phyloP scores from a whole-genome alignment of 371 early-diverging fungal genomes.

The Mucor irregularis region DNA sequence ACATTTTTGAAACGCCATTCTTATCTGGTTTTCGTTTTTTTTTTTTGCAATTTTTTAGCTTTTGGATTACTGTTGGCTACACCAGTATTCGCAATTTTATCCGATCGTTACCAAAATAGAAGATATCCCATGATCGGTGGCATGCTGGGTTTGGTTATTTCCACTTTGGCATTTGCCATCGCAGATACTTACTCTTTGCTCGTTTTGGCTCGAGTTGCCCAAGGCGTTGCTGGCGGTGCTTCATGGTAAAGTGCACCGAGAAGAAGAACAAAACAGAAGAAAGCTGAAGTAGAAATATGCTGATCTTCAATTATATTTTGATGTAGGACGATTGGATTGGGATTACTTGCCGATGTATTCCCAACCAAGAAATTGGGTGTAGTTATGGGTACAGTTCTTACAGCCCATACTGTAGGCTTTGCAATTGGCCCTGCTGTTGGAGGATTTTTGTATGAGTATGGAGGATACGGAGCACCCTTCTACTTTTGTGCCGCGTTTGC shows the following conservation, averaged over 20 bases:
- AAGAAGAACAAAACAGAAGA: background rate
- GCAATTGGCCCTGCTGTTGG: slow-evolving; percentile 80
- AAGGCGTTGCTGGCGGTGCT: slow-evolving; percentile 79
- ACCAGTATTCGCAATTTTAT: slow-evolving; percentile 76
- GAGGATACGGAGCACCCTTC: slow-evolving; percentile 73
- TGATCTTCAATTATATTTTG: background rate
- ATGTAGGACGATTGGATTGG: slow-evolving; percentile 69
- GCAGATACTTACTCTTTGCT: slow-evolving; percentile 69
- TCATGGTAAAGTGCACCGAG: slow-evolving; percentile 72
- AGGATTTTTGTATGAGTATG: slow-evolving; percentile 69
- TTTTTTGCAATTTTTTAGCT: slow-evolving; percentile 25
- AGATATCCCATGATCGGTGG: slow-evolving; percentile 79
- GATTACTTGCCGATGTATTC: slow-evolving; percentile 80
- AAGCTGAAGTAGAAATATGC: background rate
- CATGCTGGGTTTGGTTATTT: slow-evolving; percentile 63
- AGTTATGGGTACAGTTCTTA: slow-evolving; percentile 77
- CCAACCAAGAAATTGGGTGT: slow-evolving; percentile 67
- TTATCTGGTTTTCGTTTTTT: background rate
- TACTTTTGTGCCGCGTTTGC: slow-evolving; percentile 72
- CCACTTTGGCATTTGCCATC: slow-evolving; percentile 71
- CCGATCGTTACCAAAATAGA: slow-evolving; percentile 74
- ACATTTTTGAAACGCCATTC: too few relatives aligned
- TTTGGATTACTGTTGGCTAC: slow-evolving; percentile 79
- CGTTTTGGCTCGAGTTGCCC: slow-evolving; percentile 72
- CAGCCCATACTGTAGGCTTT: slow-evolving; percentile 73